Evolutionary conservation across 495 filamentous ascomycete genomes (phyloP).

Genomic region (Penicillium bialowiezense): DNA sequence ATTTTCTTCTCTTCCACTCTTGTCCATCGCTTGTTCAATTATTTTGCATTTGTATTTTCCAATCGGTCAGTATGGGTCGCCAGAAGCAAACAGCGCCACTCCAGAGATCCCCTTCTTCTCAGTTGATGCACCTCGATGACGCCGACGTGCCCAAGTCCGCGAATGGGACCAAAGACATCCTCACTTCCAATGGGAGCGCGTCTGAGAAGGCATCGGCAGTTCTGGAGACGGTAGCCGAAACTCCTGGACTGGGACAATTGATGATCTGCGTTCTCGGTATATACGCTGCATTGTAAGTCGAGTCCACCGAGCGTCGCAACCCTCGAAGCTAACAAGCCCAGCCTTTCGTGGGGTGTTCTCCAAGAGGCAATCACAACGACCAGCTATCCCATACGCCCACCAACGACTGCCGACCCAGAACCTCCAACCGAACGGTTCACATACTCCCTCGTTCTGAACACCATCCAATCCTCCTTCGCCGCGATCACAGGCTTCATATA

Average conservation of each 20-base stretch:
- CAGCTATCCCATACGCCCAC: constrained; percentile 54
- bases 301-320: not conserved
- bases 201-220: constrained; percentile 25
- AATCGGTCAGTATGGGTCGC: constrained; percentile 78
- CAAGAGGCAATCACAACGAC: constrained; percentile 98
- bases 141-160: constrained; percentile 24
- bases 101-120: constrained; percentile 63
- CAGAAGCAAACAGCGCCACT: constrained; percentile 66
- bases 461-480: constrained; percentile 90
- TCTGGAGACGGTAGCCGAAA: constrained; percentile 31
- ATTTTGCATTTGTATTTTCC: constrained; percentile 2
- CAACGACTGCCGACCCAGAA: constrained; percentile 50
- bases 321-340: constrained; percentile 35
- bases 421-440: constrained; percentile 67
- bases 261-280: constrained; percentile 88
- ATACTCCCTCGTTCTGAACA: constrained; percentile 91
- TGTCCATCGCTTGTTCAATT: not conserved
- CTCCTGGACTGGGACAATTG: constrained; percentile 64
- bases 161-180: constrained; percentile 23
- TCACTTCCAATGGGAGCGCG: constrained; percentile 37
- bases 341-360: constrained; percentile 90
- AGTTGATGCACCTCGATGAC: constrained; percentile 47
- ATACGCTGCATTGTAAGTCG: constrained; percentile 87
- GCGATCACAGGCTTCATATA: constrained; percentile 77
- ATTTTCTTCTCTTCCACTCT: not conserved